phyloP scores from a whole-genome alignment of 192 early-diverging fungal genomes.

The Spinellus fusiger region DNA sequence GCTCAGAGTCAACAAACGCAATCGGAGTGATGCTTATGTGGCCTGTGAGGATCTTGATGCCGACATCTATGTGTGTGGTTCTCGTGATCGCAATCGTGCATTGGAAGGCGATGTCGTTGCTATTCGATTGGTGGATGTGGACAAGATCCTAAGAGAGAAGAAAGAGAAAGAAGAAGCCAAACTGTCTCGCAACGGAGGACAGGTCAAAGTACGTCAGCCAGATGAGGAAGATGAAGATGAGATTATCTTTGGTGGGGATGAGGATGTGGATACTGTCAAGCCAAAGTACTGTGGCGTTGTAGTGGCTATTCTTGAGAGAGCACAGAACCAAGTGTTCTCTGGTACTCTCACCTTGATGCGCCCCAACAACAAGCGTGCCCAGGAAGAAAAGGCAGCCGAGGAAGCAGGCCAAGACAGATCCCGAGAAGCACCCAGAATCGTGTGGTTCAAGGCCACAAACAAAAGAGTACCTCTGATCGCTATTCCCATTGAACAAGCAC shows the following conservation, averaged over 20 bases:
- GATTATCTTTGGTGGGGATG: conserved; percentile 41
- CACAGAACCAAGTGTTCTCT: conserved; percentile 53
- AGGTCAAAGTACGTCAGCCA: conserved; percentile 37
- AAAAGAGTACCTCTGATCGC: conserved; percentile 71
- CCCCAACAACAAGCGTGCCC: conserved; percentile 36
- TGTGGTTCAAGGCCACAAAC: conserved; percentile 84
- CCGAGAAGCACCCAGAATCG: conserved; percentile 48
- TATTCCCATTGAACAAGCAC: conserved; percentile 68
- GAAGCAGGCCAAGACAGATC: conserved; percentile 31
- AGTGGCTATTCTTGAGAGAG: conserved; percentile 51
- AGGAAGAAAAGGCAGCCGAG: conserved; percentile 31
- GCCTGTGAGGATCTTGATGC: conserved; percentile 63
- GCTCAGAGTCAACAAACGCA: conserved; percentile 81
- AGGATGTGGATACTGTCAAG: conserved; percentile 48
- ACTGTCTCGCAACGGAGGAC: conserved; percentile 43
- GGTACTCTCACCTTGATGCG: conserved; percentile 37
- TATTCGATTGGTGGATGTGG: conserved; percentile 63
- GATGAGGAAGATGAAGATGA: conserved; percentile 51
- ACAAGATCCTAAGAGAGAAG: conserved; percentile 54
- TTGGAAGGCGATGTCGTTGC: conserved; percentile 82
- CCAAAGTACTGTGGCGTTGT: conserved; percentile 53
- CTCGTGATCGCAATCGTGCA: conserved; percentile 73
- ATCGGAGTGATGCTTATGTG: conserved; percentile 85
- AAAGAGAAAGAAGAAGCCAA: conserved; percentile 52
- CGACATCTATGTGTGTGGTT: conserved; percentile 76